Percentiles rank a stretch among this genome's conserved stretches.
Conservation (phyloP, 192 early-diverging fungal genomes). For the Coemansia sp. region DNA sequence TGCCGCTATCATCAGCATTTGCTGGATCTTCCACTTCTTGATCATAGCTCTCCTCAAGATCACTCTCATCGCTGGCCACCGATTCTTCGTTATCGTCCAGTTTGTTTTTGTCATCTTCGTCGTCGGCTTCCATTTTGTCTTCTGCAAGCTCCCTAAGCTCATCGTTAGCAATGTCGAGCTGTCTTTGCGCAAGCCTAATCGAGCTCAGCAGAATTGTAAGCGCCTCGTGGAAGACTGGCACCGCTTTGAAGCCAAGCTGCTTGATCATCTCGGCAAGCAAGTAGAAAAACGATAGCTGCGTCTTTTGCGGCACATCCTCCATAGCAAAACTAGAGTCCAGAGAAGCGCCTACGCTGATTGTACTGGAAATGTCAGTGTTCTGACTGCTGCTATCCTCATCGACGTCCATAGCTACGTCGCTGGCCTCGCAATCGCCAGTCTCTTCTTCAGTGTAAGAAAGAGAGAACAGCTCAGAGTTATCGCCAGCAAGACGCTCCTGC, state of each 20-base stretch:
- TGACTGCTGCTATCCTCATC: constrained; percentile 4
- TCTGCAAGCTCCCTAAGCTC: constrained; percentile 33
- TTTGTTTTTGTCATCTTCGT: background rate
- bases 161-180: constrained; percentile 49
- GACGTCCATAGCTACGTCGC: constrained; percentile 32
- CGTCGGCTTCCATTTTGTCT: constrained; percentile 11
- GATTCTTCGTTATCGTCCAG: background rate
- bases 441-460: constrained; percentile 11
- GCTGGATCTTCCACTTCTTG: constrained; percentile 12
- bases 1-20: background rate
- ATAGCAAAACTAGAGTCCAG: constrained; percentile 10
- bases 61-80: background rate
- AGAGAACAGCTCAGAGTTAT: constrained; percentile 37
- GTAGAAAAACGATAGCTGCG: constrained; percentile 80
- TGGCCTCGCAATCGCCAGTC: background rate
- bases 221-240: constrained; percentile 70
- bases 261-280: constrained; percentile 79
- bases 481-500: constrained; percentile 33
- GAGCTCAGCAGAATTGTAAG: constrained; percentile 77
- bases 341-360: background rate
- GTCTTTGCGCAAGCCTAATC: constrained; percentile 62
- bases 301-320: constrained; percentile 39
- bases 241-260: constrained; percentile 73
- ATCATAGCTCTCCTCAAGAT: background rate
- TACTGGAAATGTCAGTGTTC: background rate